Evolutionary conservation across 805 yeast species (phyloP), one percentile per base, ranked within the genome.

Genomic region (Candida nitratophila): DNA sequence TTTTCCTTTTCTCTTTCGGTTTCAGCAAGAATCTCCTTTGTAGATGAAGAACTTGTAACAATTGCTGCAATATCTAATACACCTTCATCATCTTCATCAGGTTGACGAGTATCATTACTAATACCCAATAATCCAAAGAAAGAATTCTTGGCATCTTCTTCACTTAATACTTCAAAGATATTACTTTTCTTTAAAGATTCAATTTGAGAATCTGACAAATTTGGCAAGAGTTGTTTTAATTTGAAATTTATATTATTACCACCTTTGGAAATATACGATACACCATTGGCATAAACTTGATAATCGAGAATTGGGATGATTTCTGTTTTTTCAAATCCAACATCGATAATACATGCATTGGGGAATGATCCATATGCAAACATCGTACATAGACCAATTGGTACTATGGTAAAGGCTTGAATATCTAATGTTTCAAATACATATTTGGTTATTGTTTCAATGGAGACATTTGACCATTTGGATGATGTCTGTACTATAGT

Each of bases 1-100:
- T 22, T 32, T 24, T 45, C 45, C 38, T 47, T 46, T 39, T 52
- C 50, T 15, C 48, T 52, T 34, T 54, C 59, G 31, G 53, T 56
- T 35, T 61, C 62, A 19, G 52, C 63, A 40, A 64, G 47, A 8
- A 64, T 53, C 40, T 54, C 89, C 42, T 85, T 71, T 2, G 89
- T 78, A 20, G 66, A 55, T 49, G 82, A 77, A 14, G 81, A 88
- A 48, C 86, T 81, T 1, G 93, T 77, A 12, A 90, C 93, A 52
- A 90, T 79, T 35, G 89, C 87, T 2, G 96, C 96, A 40, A 91
- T 89, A 60, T 91, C 96, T 33, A 88, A 72, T 3, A 81, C 78
- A 43, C 88, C 95, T 27, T 84, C 91, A 33, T 79, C 87, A 5
- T 69, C 72, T 15, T 60, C 64, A 11, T 51, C 48, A 3, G 49